phyloP scores from a whole-genome alignment of 2,329 filamentous ascomycete genomes.

The Exophiala phaeomuriformis region DNA sequence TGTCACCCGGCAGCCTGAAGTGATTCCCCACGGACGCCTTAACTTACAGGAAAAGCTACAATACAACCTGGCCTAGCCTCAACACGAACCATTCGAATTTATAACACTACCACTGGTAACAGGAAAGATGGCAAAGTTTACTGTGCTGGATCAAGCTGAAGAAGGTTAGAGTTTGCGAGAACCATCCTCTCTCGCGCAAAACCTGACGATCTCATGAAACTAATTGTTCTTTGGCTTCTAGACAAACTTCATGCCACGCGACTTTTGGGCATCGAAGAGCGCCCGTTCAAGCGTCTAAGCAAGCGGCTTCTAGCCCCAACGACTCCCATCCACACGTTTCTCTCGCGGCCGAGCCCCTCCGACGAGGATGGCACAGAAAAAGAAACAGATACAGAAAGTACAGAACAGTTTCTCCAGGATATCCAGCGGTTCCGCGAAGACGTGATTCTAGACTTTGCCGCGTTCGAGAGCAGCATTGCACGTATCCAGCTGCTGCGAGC shows the following conservation, averaged over 20 bases:
- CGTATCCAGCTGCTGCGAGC: slow-evolving; percentile 80
- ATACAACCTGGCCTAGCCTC: neutral
- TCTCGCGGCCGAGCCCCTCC: slow-evolving; percentile 49
- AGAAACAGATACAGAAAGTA: slow-evolving; percentile 30
- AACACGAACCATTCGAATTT: neutral
- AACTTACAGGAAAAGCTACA: too few relatives aligned
- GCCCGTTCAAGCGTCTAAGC: slow-evolving; percentile 81
- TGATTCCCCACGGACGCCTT: too few relatives aligned
- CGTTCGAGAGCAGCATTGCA: slow-evolving; percentile 70
- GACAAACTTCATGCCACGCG: slow-evolving; percentile 81
- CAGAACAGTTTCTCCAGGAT: slow-evolving; percentile 32
- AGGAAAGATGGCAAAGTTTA: slow-evolving; percentile 50
- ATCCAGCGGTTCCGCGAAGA: slow-evolving; percentile 71
- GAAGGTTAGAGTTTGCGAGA: slow-evolving; percentile 43
- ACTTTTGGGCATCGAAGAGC: slow-evolving; percentile 83
- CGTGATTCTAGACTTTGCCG: slow-evolving; percentile 76
- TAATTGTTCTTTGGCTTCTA: slow-evolving; percentile 28
- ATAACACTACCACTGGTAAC: neutral
- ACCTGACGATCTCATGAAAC: neutral
- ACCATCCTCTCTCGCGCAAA: neutral
- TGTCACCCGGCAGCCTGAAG: too few relatives aligned
- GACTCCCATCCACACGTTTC: slow-evolving; percentile 47
- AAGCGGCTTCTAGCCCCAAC: slow-evolving; percentile 67
- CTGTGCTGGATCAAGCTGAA: slow-evolving; percentile 64
- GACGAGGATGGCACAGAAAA: slow-evolving; percentile 39